Conservation (phyloP, 192 early-diverging fungal species). For the Neocallimastix lanati region DNA sequence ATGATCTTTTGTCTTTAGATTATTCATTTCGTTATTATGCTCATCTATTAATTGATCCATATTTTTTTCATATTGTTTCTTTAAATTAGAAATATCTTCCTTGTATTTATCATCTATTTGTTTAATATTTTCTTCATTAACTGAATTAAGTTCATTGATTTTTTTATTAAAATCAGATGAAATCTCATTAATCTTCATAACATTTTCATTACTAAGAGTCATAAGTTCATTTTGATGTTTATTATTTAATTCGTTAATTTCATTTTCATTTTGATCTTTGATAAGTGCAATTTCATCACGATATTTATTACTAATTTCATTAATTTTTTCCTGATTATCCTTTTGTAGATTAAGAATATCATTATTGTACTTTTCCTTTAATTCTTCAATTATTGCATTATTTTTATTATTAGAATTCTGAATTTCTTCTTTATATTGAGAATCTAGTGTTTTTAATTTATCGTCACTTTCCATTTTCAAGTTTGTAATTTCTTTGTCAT, state of each 20-base stretch:
- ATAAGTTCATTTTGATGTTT: background rate
- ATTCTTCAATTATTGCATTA: background rate
- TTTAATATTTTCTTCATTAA: background rate
- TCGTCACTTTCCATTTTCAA: background rate
- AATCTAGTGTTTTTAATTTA: background rate
- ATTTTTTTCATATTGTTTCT: background rate
- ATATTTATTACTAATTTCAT: background rate
- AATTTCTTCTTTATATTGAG: background rate
- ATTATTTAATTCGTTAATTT: background rate
- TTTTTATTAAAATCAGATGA: background rate
- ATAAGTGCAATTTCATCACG: background rate
- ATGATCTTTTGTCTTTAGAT: background rate
- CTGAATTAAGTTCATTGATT: background rate
- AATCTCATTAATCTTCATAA: background rate
- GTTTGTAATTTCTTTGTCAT: background rate
- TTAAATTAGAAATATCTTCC: background rate
- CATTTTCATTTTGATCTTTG: background rate
- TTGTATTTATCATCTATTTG: background rate
- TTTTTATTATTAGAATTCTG: background rate
- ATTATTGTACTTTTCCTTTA: background rate
- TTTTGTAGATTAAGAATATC: background rate
- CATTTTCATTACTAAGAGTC: background rate
- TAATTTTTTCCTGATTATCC: background rate
- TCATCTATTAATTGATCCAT: background rate
- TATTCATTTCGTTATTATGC: background rate